phyloP scores from a whole-genome alignment of 495 filamentous ascomycete genomes.

The Bryoglossum gracile region DNA sequence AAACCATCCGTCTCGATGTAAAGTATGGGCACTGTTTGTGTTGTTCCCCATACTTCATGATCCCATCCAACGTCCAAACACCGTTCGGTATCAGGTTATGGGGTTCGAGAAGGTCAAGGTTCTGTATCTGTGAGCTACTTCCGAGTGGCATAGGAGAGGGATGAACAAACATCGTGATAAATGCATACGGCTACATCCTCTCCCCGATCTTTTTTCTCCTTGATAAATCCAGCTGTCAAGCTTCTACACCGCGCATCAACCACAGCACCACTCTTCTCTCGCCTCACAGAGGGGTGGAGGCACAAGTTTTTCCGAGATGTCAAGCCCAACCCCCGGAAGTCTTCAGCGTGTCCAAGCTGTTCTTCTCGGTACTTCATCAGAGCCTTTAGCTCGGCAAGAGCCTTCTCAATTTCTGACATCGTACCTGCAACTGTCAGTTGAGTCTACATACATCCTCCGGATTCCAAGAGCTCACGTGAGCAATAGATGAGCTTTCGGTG shows the following conservation, averaged over 20 bases:
- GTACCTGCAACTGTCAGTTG: slow-evolving; percentile 42
- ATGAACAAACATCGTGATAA: slow-evolving; percentile 71
- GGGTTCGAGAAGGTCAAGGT: slow-evolving; percentile 88
- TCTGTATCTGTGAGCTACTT: slow-evolving; percentile 40
- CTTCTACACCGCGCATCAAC: slow-evolving; percentile 94
- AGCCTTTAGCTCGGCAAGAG: slow-evolving; percentile 80
- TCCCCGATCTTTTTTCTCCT: slow-evolving; percentile 89
- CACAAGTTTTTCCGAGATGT: slow-evolving; percentile 98
- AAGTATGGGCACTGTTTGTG: slow-evolving; percentile 98
- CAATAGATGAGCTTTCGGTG: slow-evolving; percentile 97
- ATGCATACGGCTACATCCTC: slow-evolving; percentile 91
- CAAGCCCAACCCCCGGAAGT: slow-evolving; percentile 84
- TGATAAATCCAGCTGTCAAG: slow-evolving; percentile 92
- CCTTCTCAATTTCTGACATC: slow-evolving; percentile 95
- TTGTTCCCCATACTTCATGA: slow-evolving; percentile 82
- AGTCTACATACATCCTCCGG: background rate
- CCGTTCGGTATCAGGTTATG: slow-evolving; percentile 89
- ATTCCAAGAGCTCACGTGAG: slow-evolving; percentile 54
- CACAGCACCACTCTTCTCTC: slow-evolving; percentile 87
- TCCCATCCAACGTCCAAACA: slow-evolving; percentile 90
- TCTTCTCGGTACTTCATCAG: slow-evolving; percentile 91
- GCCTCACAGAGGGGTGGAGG: slow-evolving; percentile 88
- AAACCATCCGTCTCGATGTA: slow-evolving; percentile 85
- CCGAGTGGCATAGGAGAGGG: background rate
- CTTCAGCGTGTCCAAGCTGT: slow-evolving; percentile 79